Evolutionary conservation across 345 rosid species (phyloP).

Genomic region (Gossypium herbaceum): DNA sequence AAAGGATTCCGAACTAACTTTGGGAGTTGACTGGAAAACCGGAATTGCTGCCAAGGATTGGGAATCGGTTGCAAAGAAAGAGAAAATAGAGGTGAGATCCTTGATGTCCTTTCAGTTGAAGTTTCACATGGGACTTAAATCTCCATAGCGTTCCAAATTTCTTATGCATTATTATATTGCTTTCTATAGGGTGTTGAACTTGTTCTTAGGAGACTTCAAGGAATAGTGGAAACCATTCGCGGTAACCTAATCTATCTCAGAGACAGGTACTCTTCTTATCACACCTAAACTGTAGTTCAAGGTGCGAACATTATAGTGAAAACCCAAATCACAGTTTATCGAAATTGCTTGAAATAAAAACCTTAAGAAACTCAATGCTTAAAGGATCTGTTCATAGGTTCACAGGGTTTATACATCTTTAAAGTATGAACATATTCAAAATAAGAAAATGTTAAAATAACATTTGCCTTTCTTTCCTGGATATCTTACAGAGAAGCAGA

Average conservation of each 20-base stretch:
- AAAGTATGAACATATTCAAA: too few species aligned
- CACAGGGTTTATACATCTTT: not conserved
- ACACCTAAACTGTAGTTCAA: not conserved
- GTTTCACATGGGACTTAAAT: not conserved
- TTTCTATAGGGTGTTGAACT: conserved; percentile 78
- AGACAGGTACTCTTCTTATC: conserved; percentile 39
- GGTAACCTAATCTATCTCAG: conserved; percentile 55
- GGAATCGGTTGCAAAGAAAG: conserved; percentile 90
- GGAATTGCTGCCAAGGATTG: conserved; percentile 95
- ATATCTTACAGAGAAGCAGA: conserved; percentile 53
- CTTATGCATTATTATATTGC: conserved; percentile 4
- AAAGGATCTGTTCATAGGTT: not conserved
- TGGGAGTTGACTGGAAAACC: conserved; percentile 81
- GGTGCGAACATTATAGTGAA: not conserved
- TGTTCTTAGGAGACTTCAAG: conserved; percentile 70
- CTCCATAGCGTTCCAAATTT: not conserved
- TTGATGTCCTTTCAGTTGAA: not conserved
- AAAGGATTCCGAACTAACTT: conserved; percentile 35
- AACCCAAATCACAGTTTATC: not conserved
- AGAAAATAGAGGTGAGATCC: conserved; percentile 75
- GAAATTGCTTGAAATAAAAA: not conserved
- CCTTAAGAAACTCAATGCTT: not conserved
- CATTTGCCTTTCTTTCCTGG: not conserved
- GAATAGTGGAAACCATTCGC: conserved; percentile 56
- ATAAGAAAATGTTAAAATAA: not conserved